Evolutionary conservation across 2,329 filamentous ascomycete species (phyloP), one percentile per base, ranked within the genome.

Genomic region (Hymenoscyphus scutula): DNA sequence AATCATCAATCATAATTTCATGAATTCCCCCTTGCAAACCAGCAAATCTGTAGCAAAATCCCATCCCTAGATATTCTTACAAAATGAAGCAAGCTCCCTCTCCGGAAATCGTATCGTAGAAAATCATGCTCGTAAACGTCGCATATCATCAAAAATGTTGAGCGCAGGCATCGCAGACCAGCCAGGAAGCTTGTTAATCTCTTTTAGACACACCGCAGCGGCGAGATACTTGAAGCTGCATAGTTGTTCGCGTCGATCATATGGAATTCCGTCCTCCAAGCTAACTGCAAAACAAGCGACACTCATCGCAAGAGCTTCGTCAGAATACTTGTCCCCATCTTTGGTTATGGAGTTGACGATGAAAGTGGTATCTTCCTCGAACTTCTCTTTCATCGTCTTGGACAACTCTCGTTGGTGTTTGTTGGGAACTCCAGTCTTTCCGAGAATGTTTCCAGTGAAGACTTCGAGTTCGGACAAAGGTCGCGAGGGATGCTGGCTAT

Each of bases 361-460:
- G 56, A 77, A 78, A 13, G 29, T 25, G 11, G 78, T 73, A 53
- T 82, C 76, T 1, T 69, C 63, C 6, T 62, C 41, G 45, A 78
- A 79, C 34, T 77, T 75, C 10, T 79, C 78, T 51, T 77, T 79
- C 68, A 82, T 74, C 17, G 70, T 74, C 1, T 70, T 71, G 1
- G 79, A 80, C 5, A 71, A 65, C 25, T 81, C 78, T n/a, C 74
- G 75, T 61, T 80, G 77, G 2, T 72, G 68, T 51, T 70, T 73
- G 23, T 68, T 77, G 53, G 74, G 75, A 2, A 71, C 69, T 15
- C 77, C 78, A 10, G 76, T 77, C 63, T 79, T 80, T 58, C 81
- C 82, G 25, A 86, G 76, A 65, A 87, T 84, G 58, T 78, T 81
- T 30, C 84, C 84, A 32, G 81, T 78, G 70, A 87, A 85, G 53